phyloP scores from a whole-genome alignment of 441 rosid species.

The Euphorbia corollata region DNA sequence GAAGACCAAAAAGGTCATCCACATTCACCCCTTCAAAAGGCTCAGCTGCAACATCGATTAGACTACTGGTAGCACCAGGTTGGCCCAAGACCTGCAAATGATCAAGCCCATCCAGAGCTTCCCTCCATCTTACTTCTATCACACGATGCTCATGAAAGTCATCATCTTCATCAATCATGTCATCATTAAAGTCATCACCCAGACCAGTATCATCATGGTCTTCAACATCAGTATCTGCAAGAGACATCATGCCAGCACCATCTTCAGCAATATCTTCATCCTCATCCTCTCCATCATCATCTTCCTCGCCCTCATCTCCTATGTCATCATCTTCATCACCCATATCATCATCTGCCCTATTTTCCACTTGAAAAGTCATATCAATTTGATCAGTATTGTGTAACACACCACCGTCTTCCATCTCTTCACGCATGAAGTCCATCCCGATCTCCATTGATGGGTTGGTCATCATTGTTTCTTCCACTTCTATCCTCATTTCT shows the following conservation, averaged over 20 bases:
- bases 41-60: constrained; percentile 87
- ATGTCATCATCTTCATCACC: constrained; percentile 92
- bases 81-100: constrained; percentile 85
- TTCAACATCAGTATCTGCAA: constrained; percentile 89
- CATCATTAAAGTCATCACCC: constrained; percentile 90
- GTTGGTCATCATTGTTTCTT: constrained; percentile 48
- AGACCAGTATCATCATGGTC: constrained; percentile 91
- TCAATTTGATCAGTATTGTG: constrained; percentile 64
- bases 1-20: constrained; percentile 89
- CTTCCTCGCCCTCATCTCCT: constrained; percentile 88
- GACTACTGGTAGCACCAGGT: constrained; percentile 65
- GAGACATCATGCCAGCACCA: constrained; percentile 92
- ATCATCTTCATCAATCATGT: constrained; percentile 95
- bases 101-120: constrained; percentile 90
- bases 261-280: constrained; percentile 93
- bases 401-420: constrained; percentile 65
- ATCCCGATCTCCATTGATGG: constrained; percentile 56
- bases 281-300: constrained; percentile 65
- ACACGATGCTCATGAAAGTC: constrained; percentile 88
- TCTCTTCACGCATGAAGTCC: constrained; percentile 85
- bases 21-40: constrained; percentile 96
- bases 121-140: constrained; percentile 95
- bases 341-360: constrained; percentile 87
- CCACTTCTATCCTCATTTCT: constrained; percentile 72
- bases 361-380: constrained; percentile 73